phyloP scores from a whole-genome alignment of 1,284 basidiomycete species.

The Ceratobasidium sp. region DNA sequence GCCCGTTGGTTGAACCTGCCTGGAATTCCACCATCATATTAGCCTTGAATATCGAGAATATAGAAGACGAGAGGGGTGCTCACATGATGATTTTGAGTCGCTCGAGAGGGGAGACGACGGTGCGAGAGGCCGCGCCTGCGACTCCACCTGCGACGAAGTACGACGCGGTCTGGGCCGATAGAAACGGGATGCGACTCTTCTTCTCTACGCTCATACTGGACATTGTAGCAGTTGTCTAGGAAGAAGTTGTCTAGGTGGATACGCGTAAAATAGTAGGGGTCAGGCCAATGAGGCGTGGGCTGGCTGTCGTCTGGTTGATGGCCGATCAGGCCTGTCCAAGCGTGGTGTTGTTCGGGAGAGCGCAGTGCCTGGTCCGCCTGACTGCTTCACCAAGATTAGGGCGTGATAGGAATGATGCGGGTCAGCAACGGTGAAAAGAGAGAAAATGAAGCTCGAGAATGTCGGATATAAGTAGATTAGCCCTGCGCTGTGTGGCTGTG shows the following conservation, averaged over 20 bases:
- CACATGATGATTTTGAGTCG: slow-evolving; percentile 96
- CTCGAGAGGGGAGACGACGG: slow-evolving; percentile 92
- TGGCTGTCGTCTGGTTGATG: too few relatives aligned
- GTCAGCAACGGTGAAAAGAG: too few relatives aligned
- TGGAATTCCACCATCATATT: slow-evolving; percentile 53
- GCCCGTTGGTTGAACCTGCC: slow-evolving; percentile 80
- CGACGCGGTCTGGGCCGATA: slow-evolving; percentile 68
- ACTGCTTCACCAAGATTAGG: too few relatives aligned
- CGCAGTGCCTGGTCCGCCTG: too few relatives aligned
- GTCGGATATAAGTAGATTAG: too few relatives aligned
- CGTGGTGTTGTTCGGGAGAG: too few relatives aligned
- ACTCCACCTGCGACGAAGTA: slow-evolving; percentile 82
- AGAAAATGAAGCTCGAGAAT: too few relatives aligned
- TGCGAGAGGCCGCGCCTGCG: slow-evolving; percentile 86
- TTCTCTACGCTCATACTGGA: neutral
- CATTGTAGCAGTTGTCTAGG: neutral
- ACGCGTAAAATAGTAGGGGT: too few relatives aligned
- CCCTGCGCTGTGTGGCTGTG: too few relatives aligned
- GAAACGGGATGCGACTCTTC: slow-evolving; percentile 33
- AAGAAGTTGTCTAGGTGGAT: neutral
- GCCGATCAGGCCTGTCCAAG: too few relatives aligned
- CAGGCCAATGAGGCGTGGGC: too few relatives aligned
- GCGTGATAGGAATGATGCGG: too few relatives aligned
- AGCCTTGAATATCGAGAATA: neutral
- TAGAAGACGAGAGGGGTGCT: slow-evolving; percentile 52